phyloP scores from a whole-genome alignment of 768 basidiomycete genomes.

The Leccinellum rugosiceps region DNA sequence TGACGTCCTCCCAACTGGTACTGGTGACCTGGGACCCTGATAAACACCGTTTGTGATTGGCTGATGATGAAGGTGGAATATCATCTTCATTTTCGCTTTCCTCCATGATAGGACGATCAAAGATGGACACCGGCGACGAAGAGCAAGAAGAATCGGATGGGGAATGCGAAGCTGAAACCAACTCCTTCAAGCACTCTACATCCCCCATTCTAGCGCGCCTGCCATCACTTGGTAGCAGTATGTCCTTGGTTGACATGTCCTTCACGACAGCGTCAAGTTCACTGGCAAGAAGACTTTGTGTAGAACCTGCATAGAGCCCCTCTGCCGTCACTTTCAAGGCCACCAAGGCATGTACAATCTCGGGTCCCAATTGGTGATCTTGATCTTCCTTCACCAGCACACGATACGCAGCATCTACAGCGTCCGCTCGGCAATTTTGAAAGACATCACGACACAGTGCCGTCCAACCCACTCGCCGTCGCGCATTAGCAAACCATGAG shows the following conservation, averaged over 20 bases:
- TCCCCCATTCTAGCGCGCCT: too few relatives aligned
- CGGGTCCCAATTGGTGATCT: neutral
- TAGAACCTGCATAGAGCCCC: slow-evolving; percentile 27
- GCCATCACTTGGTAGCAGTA: too few relatives aligned
- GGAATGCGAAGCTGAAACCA: neutral
- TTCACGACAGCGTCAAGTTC: slow-evolving; percentile 32
- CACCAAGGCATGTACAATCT: slow-evolving; percentile 24
- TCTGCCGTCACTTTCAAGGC: slow-evolving; percentile 28
- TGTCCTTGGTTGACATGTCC: neutral
- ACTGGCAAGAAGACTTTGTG: slow-evolving; percentile 26
- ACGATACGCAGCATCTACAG: slow-evolving; percentile 24
- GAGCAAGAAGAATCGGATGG: slow-evolving; percentile 2
- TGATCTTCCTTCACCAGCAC: slow-evolving; percentile 19
- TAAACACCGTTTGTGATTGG: slow-evolving; percentile 16
- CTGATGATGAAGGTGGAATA: slow-evolving; percentile 4
- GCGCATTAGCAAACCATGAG: slow-evolving; percentile 45
- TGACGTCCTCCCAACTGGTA: too few relatives aligned
- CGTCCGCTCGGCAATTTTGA: slow-evolving; percentile 18
- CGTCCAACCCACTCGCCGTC: slow-evolving; percentile 53
- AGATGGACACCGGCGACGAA: slow-evolving; percentile 2
- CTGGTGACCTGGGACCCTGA: neutral
- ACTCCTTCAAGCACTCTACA: too few relatives aligned
- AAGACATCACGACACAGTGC: slow-evolving; percentile 30
- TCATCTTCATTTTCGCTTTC: slow-evolving; percentile 11
- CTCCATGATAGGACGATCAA: slow-evolving; percentile 5